Evolutionary conservation across 2,329 filamentous ascomycete genomes (phyloP), one percentile per base, ranked within the genome.

Genomic region (Sphaerostilbella broomeana): DNA sequence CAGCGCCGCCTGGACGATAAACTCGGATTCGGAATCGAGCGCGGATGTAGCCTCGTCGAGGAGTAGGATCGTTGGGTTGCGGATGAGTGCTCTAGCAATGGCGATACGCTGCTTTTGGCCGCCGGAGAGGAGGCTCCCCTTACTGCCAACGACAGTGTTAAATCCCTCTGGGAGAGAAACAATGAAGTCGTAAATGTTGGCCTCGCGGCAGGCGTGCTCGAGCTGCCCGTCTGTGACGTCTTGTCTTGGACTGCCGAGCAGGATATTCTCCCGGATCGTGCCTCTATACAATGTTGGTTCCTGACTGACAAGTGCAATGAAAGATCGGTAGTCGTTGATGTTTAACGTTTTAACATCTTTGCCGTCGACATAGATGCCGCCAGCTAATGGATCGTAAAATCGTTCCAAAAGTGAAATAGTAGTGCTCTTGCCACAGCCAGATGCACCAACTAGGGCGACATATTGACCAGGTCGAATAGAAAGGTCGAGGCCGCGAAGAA

Each of bases 271-370:
- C 49, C 75, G 77, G 53, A 98, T 86, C 0, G 84, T 89, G 29
- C 90, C 92, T 60, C 94, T 88, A 63, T 95, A 98, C 1, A 98
- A 67, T 0, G 90, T 95, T 0, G 92, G 90, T 59, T 97, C 92
- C 58, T 97, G 92, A 22, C 84, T 88, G 11, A 98, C 90, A 8
- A 98, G 80, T 0, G 90, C 84, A 47, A 97, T 76, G 59, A 81
- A 78, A 13, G 75, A 80, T 37, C 92, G 82, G 65, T 95, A 95
- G 40, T 89, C 79, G 61, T 86, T 88, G 55, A 95, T 70, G 53
- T 94, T 90, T 34, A 95, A 70, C 9, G 71, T 72, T 44, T 79
- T 82, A 52, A 97, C 86, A 46, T 95, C 86, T 47, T 81, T 77
- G 40, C 81, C 86, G 54, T 97, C 90, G 13, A 97, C 72, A 43